Conservation (phyloP, 106 monocot species). For the Phalaenopsis equestris region DNA sequence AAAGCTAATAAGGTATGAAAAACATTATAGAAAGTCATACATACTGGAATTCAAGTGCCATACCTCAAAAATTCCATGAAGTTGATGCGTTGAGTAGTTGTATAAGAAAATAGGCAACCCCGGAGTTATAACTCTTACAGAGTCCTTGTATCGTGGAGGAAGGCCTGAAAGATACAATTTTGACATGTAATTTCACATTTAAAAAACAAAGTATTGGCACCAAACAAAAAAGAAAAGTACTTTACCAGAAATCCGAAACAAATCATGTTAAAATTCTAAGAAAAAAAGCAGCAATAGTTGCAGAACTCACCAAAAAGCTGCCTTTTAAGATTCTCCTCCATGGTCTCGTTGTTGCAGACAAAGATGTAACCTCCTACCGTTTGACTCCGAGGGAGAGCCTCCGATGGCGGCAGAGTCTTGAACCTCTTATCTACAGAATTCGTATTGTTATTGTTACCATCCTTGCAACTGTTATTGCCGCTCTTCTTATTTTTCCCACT, state of each 20-base stretch:
- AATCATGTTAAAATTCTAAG: no score
- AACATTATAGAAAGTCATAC: not conserved
- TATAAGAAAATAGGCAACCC: slow-evolving; percentile 92
- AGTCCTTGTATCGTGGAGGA: slow-evolving; percentile 85
- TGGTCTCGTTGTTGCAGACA: slow-evolving; percentile 74
- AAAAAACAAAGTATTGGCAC: no score
- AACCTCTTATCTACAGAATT: slow-evolving; percentile 51
- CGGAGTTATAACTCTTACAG: slow-evolving; percentile 85
- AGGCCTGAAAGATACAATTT: slow-evolving; percentile 34
- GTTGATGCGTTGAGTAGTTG: slow-evolving; percentile 91
- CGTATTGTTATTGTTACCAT: slow-evolving; percentile 8
- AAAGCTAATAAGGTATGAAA: not conserved
- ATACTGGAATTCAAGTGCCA: not conserved
- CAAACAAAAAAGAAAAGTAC: no score
- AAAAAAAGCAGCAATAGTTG: not conserved
- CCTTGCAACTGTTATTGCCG: not conserved
- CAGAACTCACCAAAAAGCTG: slow-evolving; percentile 45
- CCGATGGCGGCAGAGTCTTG: slow-evolving; percentile 56
- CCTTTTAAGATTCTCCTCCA: slow-evolving; percentile 58
- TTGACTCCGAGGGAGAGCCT: slow-evolving; percentile 59
- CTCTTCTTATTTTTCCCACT: slow-evolving; percentile 9
- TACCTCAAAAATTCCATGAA: slow-evolving; percentile 97
- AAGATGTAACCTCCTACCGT: slow-evolving; percentile 68
- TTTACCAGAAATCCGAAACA: no score
- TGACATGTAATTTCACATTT: no score